Percentiles rank a stretch among this genome's conserved stretches.
These are phyloP conservation scores for Stemphylium beticola DNA, from an alignment of 2,329 filamentous ascomycete species.

Conservation along the genomic window DNA sequence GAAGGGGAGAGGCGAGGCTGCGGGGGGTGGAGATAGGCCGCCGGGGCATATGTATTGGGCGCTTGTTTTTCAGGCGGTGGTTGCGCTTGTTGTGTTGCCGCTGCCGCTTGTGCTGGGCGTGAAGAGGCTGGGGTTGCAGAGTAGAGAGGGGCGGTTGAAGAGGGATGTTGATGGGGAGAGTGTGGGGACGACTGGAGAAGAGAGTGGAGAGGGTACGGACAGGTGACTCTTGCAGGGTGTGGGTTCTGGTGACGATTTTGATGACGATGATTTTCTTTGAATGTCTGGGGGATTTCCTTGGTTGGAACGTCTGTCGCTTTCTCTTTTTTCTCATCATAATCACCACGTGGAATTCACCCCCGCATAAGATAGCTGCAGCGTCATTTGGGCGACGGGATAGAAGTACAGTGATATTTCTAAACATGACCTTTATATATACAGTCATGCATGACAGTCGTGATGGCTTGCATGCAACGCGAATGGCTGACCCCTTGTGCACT, in stretches of 20 bases:
- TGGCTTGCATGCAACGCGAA: constrained; percentile 30
- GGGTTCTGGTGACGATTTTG: constrained; percentile 14
- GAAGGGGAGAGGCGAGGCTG: constrained; percentile 27
- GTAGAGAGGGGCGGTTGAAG: constrained; percentile 39
- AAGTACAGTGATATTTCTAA: constrained; percentile 48
- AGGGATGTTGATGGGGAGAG: constrained; percentile 41
- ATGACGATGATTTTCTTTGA: background rate
- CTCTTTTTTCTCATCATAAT: background rate
- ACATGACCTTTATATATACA: constrained; percentile 47
- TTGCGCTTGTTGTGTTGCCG: constrained; percentile 70
- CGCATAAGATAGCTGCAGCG: no score
- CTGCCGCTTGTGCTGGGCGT: constrained; percentile 72
- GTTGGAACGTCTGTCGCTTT: background rate
- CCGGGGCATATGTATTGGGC: constrained; percentile 75
- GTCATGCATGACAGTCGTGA: constrained; percentile 37
- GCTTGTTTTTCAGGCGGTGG: constrained; percentile 78
- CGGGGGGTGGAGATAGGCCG: constrained; percentile 51
- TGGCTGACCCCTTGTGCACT: constrained; percentile 20
- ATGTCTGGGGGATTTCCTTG: background rate
- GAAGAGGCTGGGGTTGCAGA: constrained; percentile 62
- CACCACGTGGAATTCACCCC: background rate
- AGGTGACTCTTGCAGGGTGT: constrained; percentile 28
- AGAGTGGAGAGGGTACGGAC: constrained; percentile 19
- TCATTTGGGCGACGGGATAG: constrained; percentile 9
- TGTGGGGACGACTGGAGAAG: constrained; percentile 11